phyloP scores from a whole-genome alignment of 1,139 yeast species.

The Taphrina betulina region DNA sequence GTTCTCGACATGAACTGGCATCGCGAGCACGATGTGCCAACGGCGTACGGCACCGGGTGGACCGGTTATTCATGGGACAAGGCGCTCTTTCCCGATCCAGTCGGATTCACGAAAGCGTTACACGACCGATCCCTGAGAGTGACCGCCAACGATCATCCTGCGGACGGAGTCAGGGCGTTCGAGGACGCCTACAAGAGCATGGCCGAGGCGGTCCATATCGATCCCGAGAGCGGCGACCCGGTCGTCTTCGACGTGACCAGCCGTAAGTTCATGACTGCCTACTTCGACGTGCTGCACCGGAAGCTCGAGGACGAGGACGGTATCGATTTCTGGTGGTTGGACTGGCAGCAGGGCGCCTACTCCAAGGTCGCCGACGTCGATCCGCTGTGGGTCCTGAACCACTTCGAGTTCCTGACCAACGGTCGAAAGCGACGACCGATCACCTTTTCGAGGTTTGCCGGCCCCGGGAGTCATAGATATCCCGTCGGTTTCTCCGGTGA shows the following conservation, averaged over 20 bases:
- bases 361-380: background rate
- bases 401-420: conserved; percentile 6
- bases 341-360: conserved; percentile 12
- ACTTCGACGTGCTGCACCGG: conserved; percentile 10
- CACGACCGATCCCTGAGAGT: conserved; percentile 6
- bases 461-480: conserved; percentile 28
- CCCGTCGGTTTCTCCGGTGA: conserved; percentile 30
- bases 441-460: conserved; percentile 47
- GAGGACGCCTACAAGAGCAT: conserved; percentile 1
- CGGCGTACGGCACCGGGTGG: conserved; percentile 14
- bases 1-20: conserved; percentile 16
- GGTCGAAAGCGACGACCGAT: background rate
- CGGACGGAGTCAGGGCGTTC: conserved; percentile 9
- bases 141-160: conserved; percentile 14
- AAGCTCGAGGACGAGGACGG: conserved; percentile 4
- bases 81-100: conserved; percentile 2
- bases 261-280: background rate
- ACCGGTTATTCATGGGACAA: conserved; percentile 16
- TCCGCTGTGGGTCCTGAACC: conserved; percentile 16
- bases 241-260: conserved; percentile 11
- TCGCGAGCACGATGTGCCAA: background rate
- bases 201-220: background rate
- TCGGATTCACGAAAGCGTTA: background rate
- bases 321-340: conserved; percentile 18
- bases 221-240: background rate